A percentile compares a stretch with the other conserved stretches of the same genome.
Conservation (phyloP, 2,329 filamentous ascomycete species). For the Elsinoe perseae region DNA sequence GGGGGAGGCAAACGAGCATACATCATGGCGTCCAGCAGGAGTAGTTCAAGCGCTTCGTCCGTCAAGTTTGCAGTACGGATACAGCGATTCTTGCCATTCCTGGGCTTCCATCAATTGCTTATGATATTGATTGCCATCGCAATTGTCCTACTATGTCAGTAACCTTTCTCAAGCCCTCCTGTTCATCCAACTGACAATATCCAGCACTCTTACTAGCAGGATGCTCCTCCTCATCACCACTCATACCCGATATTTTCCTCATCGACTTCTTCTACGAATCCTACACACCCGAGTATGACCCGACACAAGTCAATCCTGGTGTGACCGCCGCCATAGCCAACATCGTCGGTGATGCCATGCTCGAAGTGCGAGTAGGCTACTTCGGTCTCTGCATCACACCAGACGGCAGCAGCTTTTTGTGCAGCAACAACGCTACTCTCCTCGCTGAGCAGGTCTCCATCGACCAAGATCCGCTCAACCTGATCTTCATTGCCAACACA, state of each 20-base stretch:
- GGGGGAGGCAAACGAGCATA: constrained; percentile 20
- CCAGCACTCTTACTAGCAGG: constrained; percentile 84
- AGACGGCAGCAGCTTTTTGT: constrained; percentile 76
- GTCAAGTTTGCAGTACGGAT: constrained; percentile 45
- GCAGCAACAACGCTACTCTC: constrained; percentile 93
- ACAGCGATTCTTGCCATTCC: constrained; percentile 51
- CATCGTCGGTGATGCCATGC: constrained; percentile 73
- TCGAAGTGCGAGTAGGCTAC: constrained; percentile 91
- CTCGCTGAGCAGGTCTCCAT: constrained; percentile 81
- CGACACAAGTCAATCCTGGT: constrained; percentile 83
- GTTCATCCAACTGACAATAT: constrained; percentile 12
- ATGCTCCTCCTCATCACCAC: constrained; percentile 90
- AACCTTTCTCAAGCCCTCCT: not conserved
- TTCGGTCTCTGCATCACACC: constrained; percentile 96
- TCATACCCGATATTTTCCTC: constrained; percentile 93
- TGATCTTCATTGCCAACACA: constrained; percentile 93
- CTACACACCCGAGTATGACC: constrained; percentile 73
- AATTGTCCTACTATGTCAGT: constrained; percentile 90
- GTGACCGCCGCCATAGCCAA: constrained; percentile 78
- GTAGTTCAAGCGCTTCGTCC: constrained; percentile 30
- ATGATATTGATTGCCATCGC: constrained; percentile 94
- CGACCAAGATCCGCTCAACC: constrained; percentile 90
- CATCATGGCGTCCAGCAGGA: constrained; percentile 33
- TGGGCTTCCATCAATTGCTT: constrained; percentile 75
- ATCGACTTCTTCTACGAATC: constrained; percentile 94